Conservation (phyloP, 306 rosid genomes). For the Cucumis cinereus region DNA sequence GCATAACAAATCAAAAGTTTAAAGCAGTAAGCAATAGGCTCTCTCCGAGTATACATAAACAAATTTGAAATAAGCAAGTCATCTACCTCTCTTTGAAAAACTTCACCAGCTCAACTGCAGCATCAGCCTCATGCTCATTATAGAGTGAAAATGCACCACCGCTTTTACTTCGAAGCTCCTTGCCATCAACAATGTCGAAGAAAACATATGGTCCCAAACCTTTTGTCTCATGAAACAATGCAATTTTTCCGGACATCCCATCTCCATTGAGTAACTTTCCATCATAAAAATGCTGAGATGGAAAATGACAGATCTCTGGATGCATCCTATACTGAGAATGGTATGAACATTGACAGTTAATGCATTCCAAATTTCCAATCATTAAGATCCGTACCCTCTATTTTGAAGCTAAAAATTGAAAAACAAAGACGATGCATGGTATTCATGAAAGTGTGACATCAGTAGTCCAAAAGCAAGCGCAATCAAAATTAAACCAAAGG, state of each 20-base stretch:
- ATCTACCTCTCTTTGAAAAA: conserved; percentile 59
- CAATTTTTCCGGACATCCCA: conserved; percentile 53
- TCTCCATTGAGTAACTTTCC: conserved; percentile 70
- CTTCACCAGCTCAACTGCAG: conserved; percentile 65
- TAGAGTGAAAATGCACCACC: conserved; percentile 68
- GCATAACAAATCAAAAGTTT: conserved; percentile 8
- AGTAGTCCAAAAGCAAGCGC: neutral
- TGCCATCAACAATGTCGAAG: conserved; percentile 70
- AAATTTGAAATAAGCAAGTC: neutral
- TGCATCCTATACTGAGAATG: conserved; percentile 93
- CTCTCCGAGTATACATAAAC: neutral
- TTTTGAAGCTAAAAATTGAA: neutral
- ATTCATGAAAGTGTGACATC: neutral
- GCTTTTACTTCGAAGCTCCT: conserved; percentile 60
- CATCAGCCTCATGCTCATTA: conserved; percentile 86
- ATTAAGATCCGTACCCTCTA: neutral
- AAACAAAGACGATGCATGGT: neutral
- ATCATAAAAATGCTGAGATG: conserved; percentile 85
- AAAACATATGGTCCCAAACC: conserved; percentile 81
- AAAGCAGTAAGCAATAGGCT: conserved; percentile 11
- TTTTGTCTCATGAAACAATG: conserved; percentile 63
- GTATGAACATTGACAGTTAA: conserved; percentile 12
- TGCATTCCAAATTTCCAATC: neutral
- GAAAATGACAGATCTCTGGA: conserved; percentile 87
- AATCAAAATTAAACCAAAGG: neutral